Percentiles rank a stretch among this genome's conserved stretches.
phyloP scores from a whole-genome alignment of 2,329 filamentous ascomycete species.

The Magnaporthiopsis poae region DNA sequence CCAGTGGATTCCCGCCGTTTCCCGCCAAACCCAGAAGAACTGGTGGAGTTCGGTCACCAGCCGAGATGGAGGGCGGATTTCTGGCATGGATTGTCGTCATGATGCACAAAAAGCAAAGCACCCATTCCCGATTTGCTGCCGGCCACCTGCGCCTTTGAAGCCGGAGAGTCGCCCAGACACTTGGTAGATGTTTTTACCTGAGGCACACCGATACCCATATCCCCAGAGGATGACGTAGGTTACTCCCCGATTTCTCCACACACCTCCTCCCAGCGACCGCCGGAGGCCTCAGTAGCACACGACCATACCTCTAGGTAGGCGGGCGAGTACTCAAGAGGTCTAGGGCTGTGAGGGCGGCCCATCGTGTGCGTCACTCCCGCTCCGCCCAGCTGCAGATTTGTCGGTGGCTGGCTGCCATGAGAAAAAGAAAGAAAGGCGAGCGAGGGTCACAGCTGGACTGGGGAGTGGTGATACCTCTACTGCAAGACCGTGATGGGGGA shows the following conservation, averaged over 20 bases:
- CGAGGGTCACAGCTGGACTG: neutral
- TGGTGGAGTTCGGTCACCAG: neutral
- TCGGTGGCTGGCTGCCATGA: neutral
- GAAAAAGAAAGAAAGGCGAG: neutral
- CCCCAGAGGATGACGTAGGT: no score
- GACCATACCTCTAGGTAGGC: neutral
- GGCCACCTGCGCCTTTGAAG: neutral
- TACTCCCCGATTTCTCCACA: neutral
- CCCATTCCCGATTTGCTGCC: neutral
- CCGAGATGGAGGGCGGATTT: neutral
- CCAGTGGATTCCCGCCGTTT: neutral
- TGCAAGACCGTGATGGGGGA: neutral
- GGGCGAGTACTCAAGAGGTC: no score
- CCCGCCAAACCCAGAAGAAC: neutral
- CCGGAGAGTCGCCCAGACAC: neutral
- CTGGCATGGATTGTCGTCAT: neutral
- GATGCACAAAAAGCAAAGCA: neutral
- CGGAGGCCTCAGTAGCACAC: neutral
- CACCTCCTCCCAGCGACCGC: neutral
- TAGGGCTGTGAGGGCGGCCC: neutral
- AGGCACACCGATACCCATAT: neutral
- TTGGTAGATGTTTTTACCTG: neutral
- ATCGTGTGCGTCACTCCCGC: neutral
- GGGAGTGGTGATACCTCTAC: neutral
- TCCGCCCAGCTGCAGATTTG: neutral